Evolutionary conservation across 495 filamentous ascomycete genomes (phyloP).

Genomic region (Hyaloscypha bicolor): DNA sequence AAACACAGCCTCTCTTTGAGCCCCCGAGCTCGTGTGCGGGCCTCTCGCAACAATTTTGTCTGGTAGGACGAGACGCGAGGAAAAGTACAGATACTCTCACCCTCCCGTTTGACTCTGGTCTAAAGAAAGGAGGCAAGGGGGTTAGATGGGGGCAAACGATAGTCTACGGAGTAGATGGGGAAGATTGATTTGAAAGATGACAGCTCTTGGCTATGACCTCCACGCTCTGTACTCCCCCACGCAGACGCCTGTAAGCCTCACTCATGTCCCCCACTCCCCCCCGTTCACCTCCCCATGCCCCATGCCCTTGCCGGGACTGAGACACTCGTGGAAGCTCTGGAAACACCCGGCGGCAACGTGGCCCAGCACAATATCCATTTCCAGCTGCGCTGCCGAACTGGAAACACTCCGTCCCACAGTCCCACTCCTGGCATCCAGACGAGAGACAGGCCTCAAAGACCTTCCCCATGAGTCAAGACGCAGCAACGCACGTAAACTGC

Average conservation of each 20-base stretch:
- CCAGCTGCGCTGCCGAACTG: background rate
- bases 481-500: background rate
- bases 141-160: background rate
- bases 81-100: background rate
- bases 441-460: background rate
- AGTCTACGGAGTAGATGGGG: background rate
- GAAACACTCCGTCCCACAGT: background rate
- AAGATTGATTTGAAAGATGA: background rate
- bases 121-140: background rate
- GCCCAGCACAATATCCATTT: background rate
- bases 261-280: background rate
- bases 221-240: background rate
- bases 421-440: background rate
- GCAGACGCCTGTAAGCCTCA: background rate
- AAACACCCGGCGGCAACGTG: background rate
- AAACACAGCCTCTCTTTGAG: background rate
- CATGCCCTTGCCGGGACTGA: background rate
- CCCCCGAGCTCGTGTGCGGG: background rate
- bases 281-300: background rate
- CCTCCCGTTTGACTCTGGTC: background rate
- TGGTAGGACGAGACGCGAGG: background rate
- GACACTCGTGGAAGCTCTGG: constrained; percentile 5
- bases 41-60: background rate
- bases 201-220: background rate
- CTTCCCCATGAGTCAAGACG: background rate